Percentiles rank a stretch among this genome's conserved stretches.
phyloP scores from a whole-genome alignment of 192 early-diverging fungal species.

The Podila epicladia region DNA sequence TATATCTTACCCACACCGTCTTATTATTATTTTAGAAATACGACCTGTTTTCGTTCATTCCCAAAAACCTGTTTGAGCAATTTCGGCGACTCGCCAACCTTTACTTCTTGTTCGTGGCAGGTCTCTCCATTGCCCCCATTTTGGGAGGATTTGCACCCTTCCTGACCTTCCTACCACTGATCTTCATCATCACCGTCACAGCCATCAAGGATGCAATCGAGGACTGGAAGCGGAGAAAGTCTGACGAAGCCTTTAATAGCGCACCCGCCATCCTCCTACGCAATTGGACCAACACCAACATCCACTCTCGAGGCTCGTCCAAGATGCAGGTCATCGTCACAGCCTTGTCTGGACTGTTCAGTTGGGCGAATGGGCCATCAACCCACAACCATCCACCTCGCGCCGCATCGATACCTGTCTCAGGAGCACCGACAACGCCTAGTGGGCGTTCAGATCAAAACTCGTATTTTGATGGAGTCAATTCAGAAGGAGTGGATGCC shows the following conservation, averaged over 20 bases:
- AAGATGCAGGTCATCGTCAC: slow-evolving; percentile 15
- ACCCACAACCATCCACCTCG: slow-evolving; percentile 2
- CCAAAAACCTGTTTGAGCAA: slow-evolving; percentile 97
- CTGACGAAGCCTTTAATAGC: slow-evolving; percentile 87
- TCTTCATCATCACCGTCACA: slow-evolving; percentile 81
- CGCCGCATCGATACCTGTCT: slow-evolving; percentile 29
- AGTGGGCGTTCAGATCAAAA: slow-evolving; percentile 45
- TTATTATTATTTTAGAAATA: slow-evolving; percentile 76
- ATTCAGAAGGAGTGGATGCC: slow-evolving; percentile 19
- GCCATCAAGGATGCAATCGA: slow-evolving; percentile 92
- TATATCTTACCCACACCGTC: neutral
- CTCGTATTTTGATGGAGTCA: slow-evolving; percentile 57
- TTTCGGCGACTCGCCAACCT: slow-evolving; percentile 96
- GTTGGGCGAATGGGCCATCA: neutral
- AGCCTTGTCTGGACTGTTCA: slow-evolving; percentile 13
- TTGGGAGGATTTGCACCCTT: slow-evolving; percentile 74
- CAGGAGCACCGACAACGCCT: slow-evolving; percentile 36
- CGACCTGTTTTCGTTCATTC: slow-evolving; percentile 88
- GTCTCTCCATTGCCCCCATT: slow-evolving; percentile 76
- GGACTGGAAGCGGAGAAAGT: slow-evolving; percentile 87
- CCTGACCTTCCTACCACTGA: slow-evolving; percentile 84
- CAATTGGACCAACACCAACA: slow-evolving; percentile 74
- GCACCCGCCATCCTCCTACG: slow-evolving; percentile 61
- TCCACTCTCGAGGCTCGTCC: slow-evolving; percentile 14
- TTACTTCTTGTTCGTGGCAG: slow-evolving; percentile 91